phyloP scores from a whole-genome alignment of 352 stramenopile species.

The Peronospora destructor region DNA sequence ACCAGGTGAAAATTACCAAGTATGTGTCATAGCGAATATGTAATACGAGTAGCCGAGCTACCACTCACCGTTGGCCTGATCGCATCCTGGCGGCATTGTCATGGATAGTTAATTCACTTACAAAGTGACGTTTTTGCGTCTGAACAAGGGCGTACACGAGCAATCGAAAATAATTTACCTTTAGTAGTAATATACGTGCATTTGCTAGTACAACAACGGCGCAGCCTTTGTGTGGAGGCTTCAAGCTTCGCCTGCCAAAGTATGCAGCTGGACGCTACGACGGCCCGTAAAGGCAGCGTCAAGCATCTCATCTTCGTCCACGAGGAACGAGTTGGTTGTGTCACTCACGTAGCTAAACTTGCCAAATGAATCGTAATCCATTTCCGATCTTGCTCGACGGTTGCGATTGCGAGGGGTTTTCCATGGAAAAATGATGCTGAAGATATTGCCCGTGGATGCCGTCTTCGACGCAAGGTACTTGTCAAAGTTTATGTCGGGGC shows the following conservation, averaged over 20 bases:
- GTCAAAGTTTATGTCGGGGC: slow-evolving; percentile 80
- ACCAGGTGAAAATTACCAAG: too few species aligned
- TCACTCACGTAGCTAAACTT: slow-evolving; percentile 88
- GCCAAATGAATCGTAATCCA: slow-evolving; percentile 68
- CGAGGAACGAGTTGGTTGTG: slow-evolving; percentile 82
- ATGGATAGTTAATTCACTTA: too few species aligned
- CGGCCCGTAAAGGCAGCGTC: slow-evolving; percentile 76
- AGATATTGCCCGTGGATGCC: slow-evolving; percentile 68
- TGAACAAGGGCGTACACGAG: background rate
- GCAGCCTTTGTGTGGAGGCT: slow-evolving; percentile 21
- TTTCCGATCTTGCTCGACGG: slow-evolving; percentile 42
- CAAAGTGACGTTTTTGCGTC: background rate
- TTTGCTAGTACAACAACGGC: slow-evolving; percentile 29
- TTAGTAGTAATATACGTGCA: slow-evolving; percentile 35
- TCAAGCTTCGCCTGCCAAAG: slow-evolving; percentile 67
- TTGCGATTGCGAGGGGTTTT: slow-evolving; percentile 49
- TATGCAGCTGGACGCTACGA: slow-evolving; percentile 76
- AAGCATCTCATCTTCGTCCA: slow-evolving; percentile 87
- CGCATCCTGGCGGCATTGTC: background rate
- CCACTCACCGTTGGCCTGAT: too few species aligned
- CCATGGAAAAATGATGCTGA: slow-evolving; percentile 80
- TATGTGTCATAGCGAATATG: too few species aligned
- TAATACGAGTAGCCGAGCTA: too few species aligned
- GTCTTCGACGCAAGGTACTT: slow-evolving; percentile 82
- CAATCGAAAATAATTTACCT: slow-evolving; percentile 25